Percentiles rank a stretch among this genome's conserved stretches.
phyloP scores from a whole-genome alignment of 2,329 filamentous ascomycete species.

The Paraconiothyrium sp. region DNA sequence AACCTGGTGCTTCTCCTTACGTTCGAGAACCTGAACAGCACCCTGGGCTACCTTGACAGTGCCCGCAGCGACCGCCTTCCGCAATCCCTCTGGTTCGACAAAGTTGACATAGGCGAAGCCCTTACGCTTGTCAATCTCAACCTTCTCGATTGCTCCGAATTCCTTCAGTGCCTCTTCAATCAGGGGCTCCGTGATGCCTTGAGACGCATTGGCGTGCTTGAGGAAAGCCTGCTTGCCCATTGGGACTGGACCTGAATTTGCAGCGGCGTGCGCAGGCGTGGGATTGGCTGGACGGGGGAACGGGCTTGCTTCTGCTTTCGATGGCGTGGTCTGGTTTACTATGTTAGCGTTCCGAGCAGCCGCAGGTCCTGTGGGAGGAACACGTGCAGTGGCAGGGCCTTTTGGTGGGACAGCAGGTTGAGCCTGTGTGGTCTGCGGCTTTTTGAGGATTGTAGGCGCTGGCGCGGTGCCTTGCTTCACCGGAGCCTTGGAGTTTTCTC shows the following conservation, averaged over 20 bases:
- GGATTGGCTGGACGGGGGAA: slow-evolving; percentile 24
- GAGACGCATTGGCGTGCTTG: slow-evolving; percentile 77
- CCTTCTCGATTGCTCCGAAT: slow-evolving; percentile 78
- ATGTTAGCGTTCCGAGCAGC: slow-evolving; percentile 31
- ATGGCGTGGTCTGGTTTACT: slow-evolving; percentile 28
- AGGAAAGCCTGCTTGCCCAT: slow-evolving; percentile 64
- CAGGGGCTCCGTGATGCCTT: slow-evolving; percentile 86
- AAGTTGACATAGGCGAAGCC: slow-evolving; percentile 96
- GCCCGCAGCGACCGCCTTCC: slow-evolving; percentile 82
- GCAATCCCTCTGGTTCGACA: slow-evolving; percentile 73
- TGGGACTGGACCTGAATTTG: slow-evolving; percentile 36
- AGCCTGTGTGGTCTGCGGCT: slow-evolving; percentile 40
- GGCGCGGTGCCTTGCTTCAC: slow-evolving; percentile 35
- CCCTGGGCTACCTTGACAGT: slow-evolving; percentile 85
- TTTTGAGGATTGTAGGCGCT: slow-evolving; percentile 52
- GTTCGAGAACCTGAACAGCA: slow-evolving; percentile 85
- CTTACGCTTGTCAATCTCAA: slow-evolving; percentile 95
- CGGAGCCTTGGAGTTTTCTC: slow-evolving; percentile 37
- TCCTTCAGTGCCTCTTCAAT: slow-evolving; percentile 77
- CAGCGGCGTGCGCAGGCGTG: slow-evolving; percentile 25
- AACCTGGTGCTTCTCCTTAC: slow-evolving; percentile 65
- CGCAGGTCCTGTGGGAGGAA: slow-evolving; percentile 41
- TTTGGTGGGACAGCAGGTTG: slow-evolving; percentile 38
- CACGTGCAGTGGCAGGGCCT: slow-evolving; percentile 41
- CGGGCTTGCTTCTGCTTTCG: slow-evolving; percentile 24